These are phyloP conservation scores for Pichia cactophila DNA, from an alignment of 1,139 yeast genomes.

Conservation along the genomic window DNA sequence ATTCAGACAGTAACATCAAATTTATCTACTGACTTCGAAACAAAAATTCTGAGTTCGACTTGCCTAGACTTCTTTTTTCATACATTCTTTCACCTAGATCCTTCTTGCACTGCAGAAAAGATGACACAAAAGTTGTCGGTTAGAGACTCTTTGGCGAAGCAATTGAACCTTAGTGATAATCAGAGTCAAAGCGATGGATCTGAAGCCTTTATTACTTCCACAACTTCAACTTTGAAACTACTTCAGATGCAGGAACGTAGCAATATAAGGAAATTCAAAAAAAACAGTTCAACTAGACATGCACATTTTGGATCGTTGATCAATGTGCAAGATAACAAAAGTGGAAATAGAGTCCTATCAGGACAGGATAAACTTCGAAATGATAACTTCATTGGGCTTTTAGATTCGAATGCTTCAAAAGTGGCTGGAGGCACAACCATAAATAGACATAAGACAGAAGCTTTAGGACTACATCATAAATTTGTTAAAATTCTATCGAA, in stretches of 20 bases:
- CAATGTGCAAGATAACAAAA: slow-evolving; percentile 50
- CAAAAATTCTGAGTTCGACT: slow-evolving; percentile 50
- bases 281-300: slow-evolving; percentile 63
- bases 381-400: slow-evolving; percentile 19
- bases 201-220: background rate
- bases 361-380: slow-evolving; percentile 45
- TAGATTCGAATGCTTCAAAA: slow-evolving; percentile 41
- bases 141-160: slow-evolving; percentile 1
- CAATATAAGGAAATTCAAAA: slow-evolving; percentile 52
- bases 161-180: slow-evolving; percentile 3
- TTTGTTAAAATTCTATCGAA: background rate
- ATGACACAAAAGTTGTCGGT: background rate
- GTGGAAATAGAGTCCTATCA: slow-evolving; percentile 56
- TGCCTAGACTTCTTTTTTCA: slow-evolving; percentile 66
- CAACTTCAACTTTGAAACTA: slow-evolving; percentile 2
- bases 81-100: slow-evolving; percentile 51
- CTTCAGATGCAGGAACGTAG: slow-evolving; percentile 28
- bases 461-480: background rate
- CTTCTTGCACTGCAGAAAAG: slow-evolving; percentile 18
- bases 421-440: slow-evolving; percentile 6
- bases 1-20: slow-evolving; percentile 62
- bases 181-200: background rate
- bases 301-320: slow-evolving; percentile 86
- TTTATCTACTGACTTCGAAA: slow-evolving; percentile 57
- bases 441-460: background rate